Evolutionary conservation across 2,329 filamentous ascomycete genomes (phyloP), one percentile per base, ranked within the genome.

Genomic region (Elsinoe necatrix): DNA sequence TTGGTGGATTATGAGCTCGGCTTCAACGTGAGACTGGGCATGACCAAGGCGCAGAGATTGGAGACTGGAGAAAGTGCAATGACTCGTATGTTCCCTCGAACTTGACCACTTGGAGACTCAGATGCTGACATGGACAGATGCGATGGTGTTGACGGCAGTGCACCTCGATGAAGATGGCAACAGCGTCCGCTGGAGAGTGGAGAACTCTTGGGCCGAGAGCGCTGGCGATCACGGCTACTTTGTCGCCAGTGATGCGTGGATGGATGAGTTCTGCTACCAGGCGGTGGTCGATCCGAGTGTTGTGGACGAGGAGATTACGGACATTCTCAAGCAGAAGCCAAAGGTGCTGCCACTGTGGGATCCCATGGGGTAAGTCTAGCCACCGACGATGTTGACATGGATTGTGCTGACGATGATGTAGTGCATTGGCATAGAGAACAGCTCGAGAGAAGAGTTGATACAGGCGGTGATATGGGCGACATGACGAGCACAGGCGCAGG

Each of bases 141-240:
- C 90, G 3, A 95, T 95, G 90, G 88, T 95, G 0, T 72, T 95
- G 60, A 95, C 89, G 1, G 90, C 82, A 0, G 90, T 95, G 45
- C 89, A 95, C 66, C 69, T 95, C 2, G 84, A 87, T 59, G 75
- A 79, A 25, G 72, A 81, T 58, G 83, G 81, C 1, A 80, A 82
- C 69, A 77, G 82, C 1, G 80, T 89, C 1, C 75, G 89, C 43
- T 95, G 90, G 90, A 77, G 89, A 55, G 88, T 95, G 5, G 86
- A 95, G 77, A 95, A 95, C 68, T 86, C 82, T 57, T 95, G 89
- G 89, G 87, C 86, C 11, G 77, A 81, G 39, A 73, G 66, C 0
- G 79, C 79, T 0, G 90, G 90, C 0, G 66, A 84, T 11, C 82
- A 89, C 63, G 90, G 90, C 0, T 95, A 88, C 80, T 93, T 93